Evolutionary conservation across 2,329 filamentous ascomycete genomes (phyloP), one percentile per base, ranked within the genome.

Genomic region (Alternaria sp.): DNA sequence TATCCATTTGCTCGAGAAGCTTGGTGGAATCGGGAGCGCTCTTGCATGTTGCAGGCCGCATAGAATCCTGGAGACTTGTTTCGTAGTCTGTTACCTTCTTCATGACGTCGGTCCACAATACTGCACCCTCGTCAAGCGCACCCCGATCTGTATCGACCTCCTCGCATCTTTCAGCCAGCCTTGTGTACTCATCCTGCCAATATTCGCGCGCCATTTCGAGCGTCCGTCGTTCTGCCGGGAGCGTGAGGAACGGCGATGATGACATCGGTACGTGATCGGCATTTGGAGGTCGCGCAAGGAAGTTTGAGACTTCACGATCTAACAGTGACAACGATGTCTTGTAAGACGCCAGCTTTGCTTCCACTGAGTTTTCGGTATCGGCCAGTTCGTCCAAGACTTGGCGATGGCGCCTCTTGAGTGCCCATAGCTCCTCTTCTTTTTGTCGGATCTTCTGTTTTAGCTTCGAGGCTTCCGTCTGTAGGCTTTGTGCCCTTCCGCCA

Each of bases 331-430:
- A 77, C 4, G 89, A 88, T 1, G 88, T 85, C 21, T 83, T 85
- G 72, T 92, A 93, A 0, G 89, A 88, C 54, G 88, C 90, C 13
- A 92, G 74, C n/a, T 86, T 87, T 2, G 90, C 88, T 72, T 92
- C 90, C 36, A 88, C 81, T 53, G 83, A 83, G 65, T 88, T 92
- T 62, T 84, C 83, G 1, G 87, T 82, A 54, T 89, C 86, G 6
- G 85, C 81, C 44, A 91, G 85, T 68, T 86, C 83, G 3, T 82
- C 82, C 60, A 84, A 78, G 0, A 93, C 75, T 71, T 82, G 84
- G n/a, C 83, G 80, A 64, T 87, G 86, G 28, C 85, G 81, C 45
- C 82, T 83, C 66, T 86, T 86, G 77, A 92, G 81, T 3, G 82
- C 82, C 24, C 82, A 80, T 2, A 93, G 80, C 63, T 85, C 84